Conservation (phyloP, 2,329 filamentous ascomycete species). For the Fragosphaeria purpurea region DNA sequence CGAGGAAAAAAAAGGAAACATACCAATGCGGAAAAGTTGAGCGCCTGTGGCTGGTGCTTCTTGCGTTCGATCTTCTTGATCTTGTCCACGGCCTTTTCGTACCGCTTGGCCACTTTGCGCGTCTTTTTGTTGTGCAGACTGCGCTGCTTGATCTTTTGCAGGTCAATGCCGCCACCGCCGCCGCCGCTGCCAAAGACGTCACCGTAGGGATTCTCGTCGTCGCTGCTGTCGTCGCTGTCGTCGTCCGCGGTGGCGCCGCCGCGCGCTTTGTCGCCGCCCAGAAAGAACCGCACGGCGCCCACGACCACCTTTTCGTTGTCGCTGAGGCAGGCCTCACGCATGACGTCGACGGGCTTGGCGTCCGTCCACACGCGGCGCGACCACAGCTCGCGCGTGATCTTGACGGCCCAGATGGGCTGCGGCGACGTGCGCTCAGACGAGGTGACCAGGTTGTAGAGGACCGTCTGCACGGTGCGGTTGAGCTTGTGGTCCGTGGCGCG, state of each 20-base stretch:
- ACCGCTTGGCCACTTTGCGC: slow-evolving; percentile 70
- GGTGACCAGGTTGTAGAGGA: slow-evolving; percentile 74
- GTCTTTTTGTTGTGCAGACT: slow-evolving; percentile 92
- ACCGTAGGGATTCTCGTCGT: slow-evolving; percentile 18
- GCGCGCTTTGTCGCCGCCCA: slow-evolving; percentile 90
- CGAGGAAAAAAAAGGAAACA: slow-evolving; percentile 3
- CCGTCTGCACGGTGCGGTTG: slow-evolving; percentile 86
- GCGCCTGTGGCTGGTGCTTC: slow-evolving; percentile 74
- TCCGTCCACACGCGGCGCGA: slow-evolving; percentile 95
- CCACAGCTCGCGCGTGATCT: slow-evolving; percentile 92
- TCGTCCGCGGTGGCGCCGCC: slow-evolving; percentile 87
- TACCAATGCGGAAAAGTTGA: slow-evolving; percentile 85
- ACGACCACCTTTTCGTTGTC: slow-evolving; percentile 89
- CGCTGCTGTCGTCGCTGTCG: slow-evolving; percentile 57
- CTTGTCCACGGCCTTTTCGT: slow-evolving; percentile 72
- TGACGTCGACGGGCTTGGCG: slow-evolving; percentile 83
- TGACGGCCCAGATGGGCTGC: slow-evolving; percentile 91
- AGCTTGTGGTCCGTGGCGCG: slow-evolving; percentile 85
- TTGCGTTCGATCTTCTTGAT: slow-evolving; percentile 77
- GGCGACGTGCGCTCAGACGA: slow-evolving; percentile 75
- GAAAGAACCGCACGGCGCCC: slow-evolving; percentile 84
- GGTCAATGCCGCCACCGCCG: slow-evolving; percentile 43
- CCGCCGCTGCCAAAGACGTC: slow-evolving; percentile 10
- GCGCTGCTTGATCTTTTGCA: slow-evolving; percentile 75
- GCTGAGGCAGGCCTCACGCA: slow-evolving; percentile 84